A percentile compares a stretch with the other conserved stretches of the same genome.
Conservation (phyloP, 2,329 filamentous ascomycete species). For the Colletotrichum tofieldiae region DNA sequence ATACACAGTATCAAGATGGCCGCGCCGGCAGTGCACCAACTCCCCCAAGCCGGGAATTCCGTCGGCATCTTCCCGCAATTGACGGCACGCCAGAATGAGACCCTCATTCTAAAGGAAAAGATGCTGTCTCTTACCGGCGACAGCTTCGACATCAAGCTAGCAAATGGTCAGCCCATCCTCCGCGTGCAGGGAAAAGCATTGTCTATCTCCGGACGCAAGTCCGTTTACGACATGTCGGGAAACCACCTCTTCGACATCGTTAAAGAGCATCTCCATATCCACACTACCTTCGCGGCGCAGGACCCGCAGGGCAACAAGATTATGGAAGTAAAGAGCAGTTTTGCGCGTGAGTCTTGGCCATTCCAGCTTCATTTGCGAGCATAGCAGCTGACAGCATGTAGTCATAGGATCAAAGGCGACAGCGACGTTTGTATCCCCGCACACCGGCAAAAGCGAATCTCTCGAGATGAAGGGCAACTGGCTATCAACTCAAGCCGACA, state of each 20-base stretch:
- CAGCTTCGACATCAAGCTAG: slow-evolving; percentile 74
- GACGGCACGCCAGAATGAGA: slow-evolving; percentile 58
- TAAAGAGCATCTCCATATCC: slow-evolving; percentile 67
- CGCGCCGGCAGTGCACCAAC: slow-evolving; percentile 27
- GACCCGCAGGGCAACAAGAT: slow-evolving; percentile 62
- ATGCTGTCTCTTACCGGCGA: slow-evolving; percentile 75
- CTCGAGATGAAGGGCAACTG: slow-evolving; percentile 75
- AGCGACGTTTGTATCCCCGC: slow-evolving; percentile 69
- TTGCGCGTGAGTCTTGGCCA: slow-evolving; percentile 5
- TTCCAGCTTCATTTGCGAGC: background rate
- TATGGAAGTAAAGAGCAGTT: slow-evolving; percentile 68
- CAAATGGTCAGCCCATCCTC: slow-evolving; percentile 68
- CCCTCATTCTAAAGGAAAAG: slow-evolving; percentile 73
- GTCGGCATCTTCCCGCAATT: slow-evolving; percentile 59
- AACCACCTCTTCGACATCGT: slow-evolving; percentile 72
- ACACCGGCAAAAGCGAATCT: slow-evolving; percentile 59
- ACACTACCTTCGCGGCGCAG: slow-evolving; percentile 67
- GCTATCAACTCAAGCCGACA: slow-evolving; percentile 70
- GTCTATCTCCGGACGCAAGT: slow-evolving; percentile 69
- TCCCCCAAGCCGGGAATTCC: slow-evolving; percentile 50
- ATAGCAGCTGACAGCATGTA: slow-evolving; percentile 46
- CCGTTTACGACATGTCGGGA: slow-evolving; percentile 67
- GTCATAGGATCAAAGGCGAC: slow-evolving; percentile 70
- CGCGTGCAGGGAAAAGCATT: slow-evolving; percentile 70
- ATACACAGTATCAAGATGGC: background rate